A percentile compares a stretch with the other conserved stretches of the same genome.
phyloP scores from a whole-genome alignment of 805 yeast species.

The Scheffersomyces amazonensis region DNA sequence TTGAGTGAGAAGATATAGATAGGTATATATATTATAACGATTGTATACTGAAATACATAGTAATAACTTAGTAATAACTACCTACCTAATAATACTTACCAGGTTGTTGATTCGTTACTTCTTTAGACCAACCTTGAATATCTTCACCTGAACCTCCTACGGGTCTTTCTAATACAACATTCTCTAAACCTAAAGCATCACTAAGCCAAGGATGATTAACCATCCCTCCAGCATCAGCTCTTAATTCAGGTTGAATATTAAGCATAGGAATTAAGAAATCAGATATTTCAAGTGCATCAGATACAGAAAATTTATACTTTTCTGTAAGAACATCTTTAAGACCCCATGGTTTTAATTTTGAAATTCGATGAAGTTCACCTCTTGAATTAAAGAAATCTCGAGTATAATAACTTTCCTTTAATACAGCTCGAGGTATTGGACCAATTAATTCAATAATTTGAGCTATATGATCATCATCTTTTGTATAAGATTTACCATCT shows the following conservation, averaged over 20 bases:
- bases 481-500: conserved; percentile 69
- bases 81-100: neutral
- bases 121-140: conserved; percentile 87
- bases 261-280: conserved; percentile 86
- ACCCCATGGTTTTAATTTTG: conserved; percentile 87
- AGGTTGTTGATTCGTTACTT: conserved; percentile 32
- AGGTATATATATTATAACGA: no score
- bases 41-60: no score
- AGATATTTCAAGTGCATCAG: conserved; percentile 69
- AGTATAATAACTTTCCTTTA: conserved; percentile 60
- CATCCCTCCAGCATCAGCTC: conserved; percentile 97
- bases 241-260: conserved; percentile 64
- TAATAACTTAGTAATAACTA: no score
- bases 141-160: conserved; percentile 82
- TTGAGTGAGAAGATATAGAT: conserved; percentile 17
- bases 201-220: conserved; percentile 81
- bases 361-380: conserved; percentile 74
- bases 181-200: conserved; percentile 75
- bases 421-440: conserved; percentile 55
- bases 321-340: conserved; percentile 76
- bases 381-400: conserved; percentile 61
- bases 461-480: conserved; percentile 95
- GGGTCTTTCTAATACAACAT: conserved; percentile 67
- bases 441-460: conserved; percentile 87
- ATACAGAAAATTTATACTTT: conserved; percentile 71